Conservation (phyloP, 176 grass and related monocot genomes). For the Carex cristatella region DNA sequence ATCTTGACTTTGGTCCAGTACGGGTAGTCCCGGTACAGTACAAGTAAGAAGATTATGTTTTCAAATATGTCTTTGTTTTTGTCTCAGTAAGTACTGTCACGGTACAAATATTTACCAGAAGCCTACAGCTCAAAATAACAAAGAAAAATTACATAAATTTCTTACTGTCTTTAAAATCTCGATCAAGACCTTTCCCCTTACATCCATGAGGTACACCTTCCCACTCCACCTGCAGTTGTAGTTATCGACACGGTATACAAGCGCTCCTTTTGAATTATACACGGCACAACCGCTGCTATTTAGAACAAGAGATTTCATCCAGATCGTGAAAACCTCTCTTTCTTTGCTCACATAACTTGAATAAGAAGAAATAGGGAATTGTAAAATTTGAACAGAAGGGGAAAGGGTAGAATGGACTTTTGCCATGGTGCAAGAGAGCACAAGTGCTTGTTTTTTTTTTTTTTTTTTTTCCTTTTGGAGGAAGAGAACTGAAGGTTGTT, state of each 20-base stretch:
- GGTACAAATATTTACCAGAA: not conserved
- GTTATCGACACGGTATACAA: slow-evolving; percentile 82
- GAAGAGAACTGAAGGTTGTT: not conserved
- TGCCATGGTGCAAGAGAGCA: slow-evolving; percentile 12
- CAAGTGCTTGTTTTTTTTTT: not conserved
- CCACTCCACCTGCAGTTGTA: slow-evolving; percentile 46
- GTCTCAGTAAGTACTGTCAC: not conserved
- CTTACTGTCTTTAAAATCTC: slow-evolving; percentile 49
- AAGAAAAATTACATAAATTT: not conserved
- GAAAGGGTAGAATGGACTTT: slow-evolving; percentile 29
- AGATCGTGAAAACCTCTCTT: slow-evolving; percentile 68
- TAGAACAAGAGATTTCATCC: slow-evolving; percentile 89
- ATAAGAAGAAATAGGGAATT: not conserved
- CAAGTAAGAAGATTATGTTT: not conserved
- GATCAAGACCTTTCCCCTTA: slow-evolving; percentile 42
- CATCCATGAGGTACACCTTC: slow-evolving; percentile 65
- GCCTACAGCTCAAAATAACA: not conserved
- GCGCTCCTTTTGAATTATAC: slow-evolving; percentile 46
- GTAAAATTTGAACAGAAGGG: slow-evolving; percentile 5
- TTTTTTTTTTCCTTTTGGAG: not conserved
- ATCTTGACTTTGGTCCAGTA: not conserved
- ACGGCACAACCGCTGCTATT: slow-evolving; percentile 65
- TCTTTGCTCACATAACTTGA: slow-evolving; percentile 22
- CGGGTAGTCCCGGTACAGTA: not conserved
- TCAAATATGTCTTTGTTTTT: not conserved